phyloP scores from a whole-genome alignment of 2,329 filamentous ascomycete species.

The Trichoderma arundinaceum region DNA sequence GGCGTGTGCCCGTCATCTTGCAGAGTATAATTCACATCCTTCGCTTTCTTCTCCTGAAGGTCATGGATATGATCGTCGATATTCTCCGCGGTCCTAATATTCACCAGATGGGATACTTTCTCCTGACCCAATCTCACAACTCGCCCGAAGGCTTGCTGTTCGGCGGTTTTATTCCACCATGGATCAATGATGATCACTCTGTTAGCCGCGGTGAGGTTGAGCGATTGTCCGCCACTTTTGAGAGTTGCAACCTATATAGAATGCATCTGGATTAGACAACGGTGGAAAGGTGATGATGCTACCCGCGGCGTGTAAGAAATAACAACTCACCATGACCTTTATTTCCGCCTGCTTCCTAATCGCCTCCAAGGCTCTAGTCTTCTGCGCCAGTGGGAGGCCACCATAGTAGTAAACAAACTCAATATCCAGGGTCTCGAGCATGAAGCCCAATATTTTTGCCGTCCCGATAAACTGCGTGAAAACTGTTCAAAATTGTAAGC shows the following conservation, averaged over 20 bases:
- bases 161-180: slow-evolving; percentile 66
- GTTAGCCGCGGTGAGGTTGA: slow-evolving; percentile 53
- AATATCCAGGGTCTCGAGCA: slow-evolving; percentile 2
- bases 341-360: not conserved
- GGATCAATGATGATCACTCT: slow-evolving; percentile 60
- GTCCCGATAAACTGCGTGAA: slow-evolving; percentile 20
- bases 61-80: not conserved
- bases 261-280: not conserved
- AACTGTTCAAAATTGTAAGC: not conserved
- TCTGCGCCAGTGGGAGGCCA: not conserved
- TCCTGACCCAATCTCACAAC: slow-evolving; percentile 64
- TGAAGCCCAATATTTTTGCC: slow-evolving; percentile 1
- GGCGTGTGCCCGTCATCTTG: slow-evolving; percentile 20
- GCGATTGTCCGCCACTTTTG: slow-evolving; percentile 45
- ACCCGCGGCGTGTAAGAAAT: not conserved
- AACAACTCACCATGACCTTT: slow-evolving; percentile 12
- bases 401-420: slow-evolving; percentile 19
- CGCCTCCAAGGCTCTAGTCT: not conserved
- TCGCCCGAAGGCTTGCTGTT: slow-evolving; percentile 67
- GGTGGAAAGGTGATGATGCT: not conserved
- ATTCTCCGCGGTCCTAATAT: not conserved
- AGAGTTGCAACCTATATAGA: slow-evolving; percentile 36
- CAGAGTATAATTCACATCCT: slow-evolving; percentile 12
- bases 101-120: slow-evolving; percentile 9
- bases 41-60: not conserved